Conservation (phyloP, 192 early-diverging fungal species). For the Podochytrium sp. region DNA sequence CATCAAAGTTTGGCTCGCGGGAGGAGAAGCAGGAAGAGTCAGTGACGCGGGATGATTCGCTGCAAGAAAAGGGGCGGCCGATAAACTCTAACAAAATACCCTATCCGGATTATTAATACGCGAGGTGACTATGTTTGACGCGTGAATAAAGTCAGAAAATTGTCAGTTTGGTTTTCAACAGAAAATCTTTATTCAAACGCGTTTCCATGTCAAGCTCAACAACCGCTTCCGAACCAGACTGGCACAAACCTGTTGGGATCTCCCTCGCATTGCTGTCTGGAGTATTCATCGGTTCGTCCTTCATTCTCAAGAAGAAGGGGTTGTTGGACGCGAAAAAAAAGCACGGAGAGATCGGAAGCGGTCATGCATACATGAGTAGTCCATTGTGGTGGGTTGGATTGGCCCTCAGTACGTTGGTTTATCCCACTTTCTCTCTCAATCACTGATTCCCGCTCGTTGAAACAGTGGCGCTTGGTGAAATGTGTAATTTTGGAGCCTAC, state of each 20-base stretch:
- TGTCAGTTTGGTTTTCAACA: too few species aligned
- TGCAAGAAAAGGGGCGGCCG: too few species aligned
- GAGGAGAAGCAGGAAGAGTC: too few species aligned
- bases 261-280: slow-evolving; percentile 34
- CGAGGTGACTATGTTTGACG: too few species aligned
- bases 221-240: background rate
- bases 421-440: background rate
- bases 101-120: too few species aligned
- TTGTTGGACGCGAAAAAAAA: slow-evolving; percentile 46
- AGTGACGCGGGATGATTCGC: too few species aligned
- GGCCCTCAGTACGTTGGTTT: slow-evolving; percentile 60
- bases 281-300: slow-evolving; percentile 38
- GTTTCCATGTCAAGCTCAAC: background rate
- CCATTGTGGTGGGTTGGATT: slow-evolving; percentile 90
- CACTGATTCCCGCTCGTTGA: background rate
- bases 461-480: slow-evolving; percentile 86
- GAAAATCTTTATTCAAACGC: too few species aligned
- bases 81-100: too few species aligned
- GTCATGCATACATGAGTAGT: slow-evolving; percentile 80
- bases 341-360: slow-evolving; percentile 57
- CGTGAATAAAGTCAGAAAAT: too few species aligned
- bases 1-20: too few species aligned
- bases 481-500: slow-evolving; percentile 92
- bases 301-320: slow-evolving; percentile 48
- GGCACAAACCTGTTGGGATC: slow-evolving; percentile 36